Conservation (phyloP, 306 rosid genomes). For the Casuarina cunninghamiana region DNA sequence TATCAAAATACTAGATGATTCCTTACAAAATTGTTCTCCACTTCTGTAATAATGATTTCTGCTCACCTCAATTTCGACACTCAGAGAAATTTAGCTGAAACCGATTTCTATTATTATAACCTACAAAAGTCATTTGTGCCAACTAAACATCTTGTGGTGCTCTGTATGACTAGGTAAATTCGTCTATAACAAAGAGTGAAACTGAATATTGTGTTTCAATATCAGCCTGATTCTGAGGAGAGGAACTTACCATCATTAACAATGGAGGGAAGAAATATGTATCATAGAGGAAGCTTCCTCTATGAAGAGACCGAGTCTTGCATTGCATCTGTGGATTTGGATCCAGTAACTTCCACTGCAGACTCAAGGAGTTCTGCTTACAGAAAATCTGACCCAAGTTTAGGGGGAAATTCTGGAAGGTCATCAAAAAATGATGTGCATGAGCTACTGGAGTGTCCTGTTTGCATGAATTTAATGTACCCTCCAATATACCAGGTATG, state of each 20-base stretch:
- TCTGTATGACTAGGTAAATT: neutral
- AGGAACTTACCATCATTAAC: constrained; percentile 1
- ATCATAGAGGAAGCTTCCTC: constrained; percentile 38
- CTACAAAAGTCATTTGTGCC: neutral
- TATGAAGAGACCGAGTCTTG: constrained; percentile 35
- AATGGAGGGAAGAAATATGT: constrained; percentile 35
- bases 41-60: neutral
- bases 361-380: constrained; percentile 36
- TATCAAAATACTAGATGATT: neutral
- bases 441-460: constrained; percentile 60
- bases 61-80: neutral
- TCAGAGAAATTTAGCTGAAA: neutral
- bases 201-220: constrained; percentile 4
- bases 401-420: constrained; percentile 27
- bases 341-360: constrained; percentile 31
- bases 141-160: neutral
- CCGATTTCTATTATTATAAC: neutral
- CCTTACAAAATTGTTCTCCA: neutral
- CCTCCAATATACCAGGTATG: constrained; percentile 63
- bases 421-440: constrained; percentile 40
- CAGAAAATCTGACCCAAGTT: constrained; percentile 30
- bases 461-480: constrained; percentile 58
- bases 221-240: constrained; percentile 16
- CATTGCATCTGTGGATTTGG: constrained; percentile 32
- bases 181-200: neutral